Evolutionary conservation across 805 yeast species (phyloP), one percentile per base, ranked within the genome.

Genomic region (Candida manassasensis): DNA sequence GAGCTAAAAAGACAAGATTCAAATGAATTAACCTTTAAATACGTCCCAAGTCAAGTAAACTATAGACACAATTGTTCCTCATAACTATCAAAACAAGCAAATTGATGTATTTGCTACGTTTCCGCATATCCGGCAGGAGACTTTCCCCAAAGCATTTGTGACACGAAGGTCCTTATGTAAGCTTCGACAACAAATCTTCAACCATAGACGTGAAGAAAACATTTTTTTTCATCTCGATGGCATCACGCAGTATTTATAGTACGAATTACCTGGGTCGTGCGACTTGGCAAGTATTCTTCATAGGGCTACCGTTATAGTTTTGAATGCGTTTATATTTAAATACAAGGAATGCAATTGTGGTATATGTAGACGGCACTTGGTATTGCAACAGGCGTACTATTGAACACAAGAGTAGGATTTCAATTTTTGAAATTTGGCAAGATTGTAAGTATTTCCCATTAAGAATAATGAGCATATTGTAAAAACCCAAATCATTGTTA

Each of bases 151-250:
- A 79, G 83, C 83, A 57, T 57, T 15, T 16, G 35, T 42, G 49
- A 49, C 37, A 14, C 30, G 36, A 29, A 33, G 34, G 43, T 65
- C 77, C 71, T 69, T 77, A 44, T 68, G 85, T 58, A 59, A 60
- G 80, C 85, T 79, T 80, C 79, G 86, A 74, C 57, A 78, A 78
- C 84, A 79, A 80, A 77, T 80, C 85, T 80, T 80, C 61, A 74
- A 55, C 70, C 78, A 78, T 76, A 83, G 69, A 73, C 71, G 77
- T 71, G 53, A 50, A 48, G 64, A 51, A 48, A 41, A 46, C 26
- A 21, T 10, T 29, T 29, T 16, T 14, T 10, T 8, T 26, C 8
- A 13, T 27, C 15, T 27, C 18, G 30, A 11, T 9, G 27, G 13
- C 27, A 24, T 24, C 22, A 7, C 27, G 27, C 27, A 11, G 11